These are phyloP conservation scores for Paramecium octaurelia DNA, from an alignment of 73 alveolate species.

Conservation along the genomic window DNA sequence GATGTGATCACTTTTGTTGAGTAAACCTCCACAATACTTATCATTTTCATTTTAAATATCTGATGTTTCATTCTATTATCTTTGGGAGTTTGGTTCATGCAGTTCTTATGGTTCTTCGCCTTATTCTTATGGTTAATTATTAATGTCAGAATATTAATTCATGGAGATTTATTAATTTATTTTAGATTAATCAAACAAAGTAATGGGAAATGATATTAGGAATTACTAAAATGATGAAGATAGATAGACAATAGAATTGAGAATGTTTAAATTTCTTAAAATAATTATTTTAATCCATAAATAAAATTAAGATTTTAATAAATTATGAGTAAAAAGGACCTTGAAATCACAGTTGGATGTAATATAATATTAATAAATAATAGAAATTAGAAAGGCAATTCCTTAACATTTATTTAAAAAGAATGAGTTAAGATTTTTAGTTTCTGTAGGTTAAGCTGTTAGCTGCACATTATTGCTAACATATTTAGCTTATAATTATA, in stretches of 20 bases:
- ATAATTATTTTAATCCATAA: not conserved
- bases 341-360: conserved; percentile 25
- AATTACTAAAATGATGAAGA: not conserved
- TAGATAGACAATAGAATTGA: not conserved
- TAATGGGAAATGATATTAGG: not conserved
- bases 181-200: not conserved
- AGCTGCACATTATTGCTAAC: conserved; percentile 19
- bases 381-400: conserved; percentile 57
- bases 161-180: not conserved
- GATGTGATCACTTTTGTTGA: not conserved
- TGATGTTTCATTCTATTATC: not conserved
- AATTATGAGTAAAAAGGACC: conserved; percentile 8
- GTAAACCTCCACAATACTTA: not conserved
- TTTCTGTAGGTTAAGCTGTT: conserved; percentile 31
- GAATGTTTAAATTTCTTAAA: not conserved
- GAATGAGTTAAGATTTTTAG: conserved; percentile 44
- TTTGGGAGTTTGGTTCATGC: not conserved
- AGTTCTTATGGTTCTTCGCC: not conserved
- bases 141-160: not conserved
- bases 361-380: not conserved
- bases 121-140: not conserved
- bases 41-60: not conserved
- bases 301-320: conserved; percentile 1
- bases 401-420: conserved; percentile 46
- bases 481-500: conserved; percentile 35